A percentile compares a stretch with the other conserved stretches of the same genome.
Evolutionary conservation across 352 stramenopile species (phyloP).

Genomic region (Peronospora destructor): DNA sequence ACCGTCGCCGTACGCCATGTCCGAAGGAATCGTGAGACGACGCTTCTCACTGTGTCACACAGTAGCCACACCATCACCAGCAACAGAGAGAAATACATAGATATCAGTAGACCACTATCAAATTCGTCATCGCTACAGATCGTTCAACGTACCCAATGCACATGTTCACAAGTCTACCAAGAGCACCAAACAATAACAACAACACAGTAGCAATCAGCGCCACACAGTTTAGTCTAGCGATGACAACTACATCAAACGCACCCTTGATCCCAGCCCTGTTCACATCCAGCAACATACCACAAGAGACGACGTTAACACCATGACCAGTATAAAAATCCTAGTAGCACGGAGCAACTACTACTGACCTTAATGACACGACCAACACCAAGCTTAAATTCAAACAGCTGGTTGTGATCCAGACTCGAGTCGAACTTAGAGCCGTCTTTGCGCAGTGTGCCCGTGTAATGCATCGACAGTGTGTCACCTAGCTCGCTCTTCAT

Average conservation of each 20-base stretch:
- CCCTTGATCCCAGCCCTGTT: conserved; percentile 79
- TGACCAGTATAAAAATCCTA: neutral
- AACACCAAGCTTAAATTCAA: conserved; percentile 91
- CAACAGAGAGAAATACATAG: neutral
- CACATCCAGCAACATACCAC: conserved; percentile 4
- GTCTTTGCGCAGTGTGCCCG: conserved; percentile 91
- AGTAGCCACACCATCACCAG: conserved; percentile 1
- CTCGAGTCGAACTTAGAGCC: conserved; percentile 97
- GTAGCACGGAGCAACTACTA: neutral
- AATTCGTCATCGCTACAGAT: neutral
- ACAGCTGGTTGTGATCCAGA: conserved; percentile 89
- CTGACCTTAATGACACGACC: conserved; percentile 92
- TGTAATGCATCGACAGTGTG: conserved; percentile 94
- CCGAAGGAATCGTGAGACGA: conserved; percentile 77
- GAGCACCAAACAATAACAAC: conserved; percentile 8
- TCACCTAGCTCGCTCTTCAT: conserved; percentile 75
- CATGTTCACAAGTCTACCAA: conserved; percentile 71
- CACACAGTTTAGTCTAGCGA: neutral
- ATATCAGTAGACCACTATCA: conserved; percentile 1
- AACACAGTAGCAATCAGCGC: conserved; percentile 8
- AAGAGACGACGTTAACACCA: conserved; percentile 2
- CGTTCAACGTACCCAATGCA: conserved; percentile 62
- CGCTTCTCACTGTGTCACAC: conserved; percentile 66
- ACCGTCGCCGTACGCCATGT: conserved; percentile 91
- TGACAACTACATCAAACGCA: conserved; percentile 24